Evolutionary conservation across 129 eudicot species (phyloP).

Genomic region (Flaveria ramosissima): DNA sequence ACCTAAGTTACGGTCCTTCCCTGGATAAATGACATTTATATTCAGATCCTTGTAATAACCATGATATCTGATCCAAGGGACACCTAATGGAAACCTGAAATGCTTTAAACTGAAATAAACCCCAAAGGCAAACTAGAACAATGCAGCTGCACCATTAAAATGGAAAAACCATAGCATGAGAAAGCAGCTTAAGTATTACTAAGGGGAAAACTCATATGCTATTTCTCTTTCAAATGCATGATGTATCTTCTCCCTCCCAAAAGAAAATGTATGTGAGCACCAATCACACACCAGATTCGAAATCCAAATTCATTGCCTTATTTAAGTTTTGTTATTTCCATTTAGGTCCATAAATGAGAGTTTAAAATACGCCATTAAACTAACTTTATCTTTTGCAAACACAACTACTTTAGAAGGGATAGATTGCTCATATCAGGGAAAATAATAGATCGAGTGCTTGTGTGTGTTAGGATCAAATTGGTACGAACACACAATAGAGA

Average conservation of each 20-base stretch:
- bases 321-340: background rate
- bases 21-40: constrained; percentile 66
- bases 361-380: background rate
- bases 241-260: background rate
- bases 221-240: background rate
- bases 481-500: too few species aligned
- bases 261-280: background rate
- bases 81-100: constrained; percentile 70
- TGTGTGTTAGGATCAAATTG: too few species aligned
- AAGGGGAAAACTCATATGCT: background rate
- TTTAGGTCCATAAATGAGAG: background rate
- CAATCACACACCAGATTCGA: background rate
- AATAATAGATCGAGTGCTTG: background rate
- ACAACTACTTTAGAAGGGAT: background rate
- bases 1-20: constrained; percentile 70
- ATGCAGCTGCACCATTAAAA: background rate
- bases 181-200: background rate
- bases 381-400: background rate
- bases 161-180: background rate
- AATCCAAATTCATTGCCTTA: background rate
- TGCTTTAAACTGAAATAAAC: background rate
- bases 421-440: background rate
- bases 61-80: constrained; percentile 66
- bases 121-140: constrained; percentile 1
- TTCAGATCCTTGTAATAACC: constrained; percentile 54